Evolutionary conservation across 192 early-diverging fungal genomes (phyloP), one percentile per base, ranked within the genome.

Genomic region (Coemansia sp.): DNA sequence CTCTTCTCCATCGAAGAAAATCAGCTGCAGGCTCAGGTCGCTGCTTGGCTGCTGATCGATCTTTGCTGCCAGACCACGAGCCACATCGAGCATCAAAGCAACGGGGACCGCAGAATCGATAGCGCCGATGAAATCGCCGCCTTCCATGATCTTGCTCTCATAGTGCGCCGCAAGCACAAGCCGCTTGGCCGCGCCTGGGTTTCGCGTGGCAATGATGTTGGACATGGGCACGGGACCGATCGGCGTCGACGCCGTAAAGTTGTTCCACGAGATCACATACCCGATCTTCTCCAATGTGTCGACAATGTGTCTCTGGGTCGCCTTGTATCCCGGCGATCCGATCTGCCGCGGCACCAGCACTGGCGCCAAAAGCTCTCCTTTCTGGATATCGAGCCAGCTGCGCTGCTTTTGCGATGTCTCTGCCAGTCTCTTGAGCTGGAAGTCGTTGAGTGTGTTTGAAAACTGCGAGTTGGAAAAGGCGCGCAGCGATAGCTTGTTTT

Each of bases 1-100:
- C 67, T 98, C 95, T 60, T 98, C 95, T 29, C 95, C 95, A 70
- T 98, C 95, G 73, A 98, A 97, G 61, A 98, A 98, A 23, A 98
- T 83, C n/a, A 98, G 55, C 72, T 98, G 95, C 48, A 97, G 45
- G 9, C 88, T 90, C 0, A 83, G 73, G 30, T 86, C 82, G 34
- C 62, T 23, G 29, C 73, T 68, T 1, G 53, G 54, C 52, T 71
- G 58, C 47, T 73, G 71, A 22, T 86, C 82, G 14, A 96, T 67
- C 6, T 78, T 74, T 2, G 62, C 56, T 50, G 92, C 85, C 32
- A 98, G 81, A 3, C 83, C 83, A 5, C 68, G 67, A 2, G 94
- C 95, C 24, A 95, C 61, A 62, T 96, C 89, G 61, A 98, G 78
- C 51, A 98, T 75, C 48, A 98, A 86, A 0, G 91, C 95, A 72